phyloP scores from a whole-genome alignment of 768 basidiomycete genomes.

The Boletus insuetus region DNA sequence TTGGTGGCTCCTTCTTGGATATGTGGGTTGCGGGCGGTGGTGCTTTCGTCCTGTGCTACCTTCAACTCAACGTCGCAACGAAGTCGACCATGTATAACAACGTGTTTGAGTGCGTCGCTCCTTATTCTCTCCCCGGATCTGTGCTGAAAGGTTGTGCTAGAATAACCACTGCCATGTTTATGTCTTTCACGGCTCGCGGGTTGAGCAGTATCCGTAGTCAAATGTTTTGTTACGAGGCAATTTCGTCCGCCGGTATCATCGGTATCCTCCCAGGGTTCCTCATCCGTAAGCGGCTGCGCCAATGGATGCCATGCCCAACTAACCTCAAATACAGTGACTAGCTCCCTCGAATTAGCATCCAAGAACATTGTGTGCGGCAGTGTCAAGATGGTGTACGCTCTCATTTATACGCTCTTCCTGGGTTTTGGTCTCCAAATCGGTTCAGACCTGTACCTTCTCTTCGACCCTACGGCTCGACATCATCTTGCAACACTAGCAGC shows the following conservation, averaged over 20 bases:
- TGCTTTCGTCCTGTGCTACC: constrained; percentile 62
- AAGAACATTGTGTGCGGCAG: constrained; percentile 84
- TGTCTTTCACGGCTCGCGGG: constrained; percentile 79
- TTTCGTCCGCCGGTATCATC: constrained; percentile 84
- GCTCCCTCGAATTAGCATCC: constrained; percentile 79
- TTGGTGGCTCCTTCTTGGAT: constrained; percentile 80
- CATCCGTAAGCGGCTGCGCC: constrained; percentile 50
- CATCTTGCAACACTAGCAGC: constrained; percentile 54
- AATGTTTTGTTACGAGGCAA: constrained; percentile 89
- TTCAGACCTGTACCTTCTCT: constrained; percentile 72
- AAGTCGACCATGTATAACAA: constrained; percentile 84
- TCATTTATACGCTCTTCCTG: constrained; percentile 82
- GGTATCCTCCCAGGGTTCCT: constrained; percentile 89
- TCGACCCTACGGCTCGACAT: constrained; percentile 56
- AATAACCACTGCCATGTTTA: constrained; percentile 77
- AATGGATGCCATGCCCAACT: neutral
- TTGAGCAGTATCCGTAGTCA: constrained; percentile 73
- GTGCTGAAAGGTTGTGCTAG: constrained; percentile 38
- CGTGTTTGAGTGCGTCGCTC: constrained; percentile 72
- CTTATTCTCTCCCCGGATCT: neutral
- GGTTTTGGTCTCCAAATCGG: constrained; percentile 86
- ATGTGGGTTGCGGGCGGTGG: constrained; percentile 77
- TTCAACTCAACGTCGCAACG: constrained; percentile 72
- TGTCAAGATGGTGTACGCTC: constrained; percentile 86
- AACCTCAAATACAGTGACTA: constrained; percentile 53